A percentile compares a stretch with the other conserved stretches of the same genome.
phyloP scores from a whole-genome alignment of 2,329 filamentous ascomycete species.

The Nothophaeocryptopus gaeumannii region DNA sequence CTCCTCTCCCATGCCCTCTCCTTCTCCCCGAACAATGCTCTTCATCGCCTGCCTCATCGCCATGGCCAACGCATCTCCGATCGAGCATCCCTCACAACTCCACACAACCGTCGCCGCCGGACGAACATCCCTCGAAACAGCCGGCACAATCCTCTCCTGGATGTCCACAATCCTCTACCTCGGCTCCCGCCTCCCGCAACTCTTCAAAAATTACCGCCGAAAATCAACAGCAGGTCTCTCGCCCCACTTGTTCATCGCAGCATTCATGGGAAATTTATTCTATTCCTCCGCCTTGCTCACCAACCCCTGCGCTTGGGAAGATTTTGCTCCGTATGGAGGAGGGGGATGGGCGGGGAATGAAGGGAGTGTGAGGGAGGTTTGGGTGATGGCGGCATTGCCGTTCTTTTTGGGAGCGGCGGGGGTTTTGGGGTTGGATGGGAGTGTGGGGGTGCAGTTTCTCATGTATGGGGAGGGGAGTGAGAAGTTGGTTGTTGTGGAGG shows the following conservation, averaged over 20 bases:
- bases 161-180: constrained; percentile 57
- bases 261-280: constrained; percentile 66
- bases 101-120: constrained; percentile 5
- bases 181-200: constrained; percentile 60
- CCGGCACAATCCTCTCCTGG: constrained; percentile 56
- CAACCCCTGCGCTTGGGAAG: constrained; percentile 62
- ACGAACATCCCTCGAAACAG: constrained; percentile 39
- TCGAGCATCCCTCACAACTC: constrained; percentile 9
- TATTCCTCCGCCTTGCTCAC: constrained; percentile 62
- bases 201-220: constrained; percentile 63
- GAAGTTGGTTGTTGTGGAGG: constrained; percentile 49
- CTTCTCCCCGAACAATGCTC: constrained; percentile 47
- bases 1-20: constrained; percentile 43
- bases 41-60: constrained; percentile 48
- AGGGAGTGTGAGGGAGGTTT: constrained; percentile 55
- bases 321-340: constrained; percentile 54
- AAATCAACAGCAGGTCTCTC: constrained; percentile 63
- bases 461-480: constrained; percentile 52
- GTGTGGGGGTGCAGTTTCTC: constrained; percentile 62
- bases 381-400: constrained; percentile 58
- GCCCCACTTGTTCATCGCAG: constrained; percentile 62
- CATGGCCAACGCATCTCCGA: constrained; percentile 40
- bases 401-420: constrained; percentile 67
- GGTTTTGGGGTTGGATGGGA: constrained; percentile 60
- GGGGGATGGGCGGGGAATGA: constrained; percentile 57